phyloP scores from a whole-genome alignment of 345 rosid genomes.

The Pugionium cornutum region DNA sequence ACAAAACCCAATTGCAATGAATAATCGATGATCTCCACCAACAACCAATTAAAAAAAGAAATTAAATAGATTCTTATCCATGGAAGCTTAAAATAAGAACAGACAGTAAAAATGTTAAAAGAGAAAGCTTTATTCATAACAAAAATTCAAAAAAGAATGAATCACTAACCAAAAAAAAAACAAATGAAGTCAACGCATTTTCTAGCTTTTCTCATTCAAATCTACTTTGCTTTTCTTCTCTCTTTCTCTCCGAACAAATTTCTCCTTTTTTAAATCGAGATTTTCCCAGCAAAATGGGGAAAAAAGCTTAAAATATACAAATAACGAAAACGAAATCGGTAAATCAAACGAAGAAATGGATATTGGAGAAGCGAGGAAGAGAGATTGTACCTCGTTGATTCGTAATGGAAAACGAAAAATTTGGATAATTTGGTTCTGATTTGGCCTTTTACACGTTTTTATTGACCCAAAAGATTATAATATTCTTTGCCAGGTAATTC shows the following conservation, averaged over 20 bases:
- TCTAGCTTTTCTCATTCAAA: background rate
- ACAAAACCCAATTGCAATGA: background rate
- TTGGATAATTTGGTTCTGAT: conserved; percentile 10
- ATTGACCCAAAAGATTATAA: conserved; percentile 15
- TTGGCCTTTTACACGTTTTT: conserved; percentile 12
- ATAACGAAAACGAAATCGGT: conserved; percentile 1
- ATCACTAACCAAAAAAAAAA: background rate
- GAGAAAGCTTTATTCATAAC: background rate
- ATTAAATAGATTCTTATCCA: conserved; percentile 7
- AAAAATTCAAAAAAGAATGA: background rate
- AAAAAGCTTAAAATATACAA: background rate
- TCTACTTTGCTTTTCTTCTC: background rate
- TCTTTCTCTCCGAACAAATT: conserved; percentile 1
- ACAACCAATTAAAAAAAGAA: background rate
- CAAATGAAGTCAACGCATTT: conserved; percentile 30
- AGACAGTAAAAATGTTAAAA: background rate
- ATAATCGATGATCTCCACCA: too few species aligned
- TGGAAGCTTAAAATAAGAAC: background rate
- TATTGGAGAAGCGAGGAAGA: conserved; percentile 4
- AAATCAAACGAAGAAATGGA: conserved; percentile 12
- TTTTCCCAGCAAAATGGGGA: background rate
- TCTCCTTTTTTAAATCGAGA: background rate
- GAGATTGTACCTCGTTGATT: conserved; percentile 36
- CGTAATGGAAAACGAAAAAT: conserved; percentile 29
- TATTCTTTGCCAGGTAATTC: conserved; percentile 37